Evolutionary conservation across 208 protist species (phyloP), one percentile per base, ranked within the genome.

Genomic region (Plasmodiophora brassicae): DNA sequence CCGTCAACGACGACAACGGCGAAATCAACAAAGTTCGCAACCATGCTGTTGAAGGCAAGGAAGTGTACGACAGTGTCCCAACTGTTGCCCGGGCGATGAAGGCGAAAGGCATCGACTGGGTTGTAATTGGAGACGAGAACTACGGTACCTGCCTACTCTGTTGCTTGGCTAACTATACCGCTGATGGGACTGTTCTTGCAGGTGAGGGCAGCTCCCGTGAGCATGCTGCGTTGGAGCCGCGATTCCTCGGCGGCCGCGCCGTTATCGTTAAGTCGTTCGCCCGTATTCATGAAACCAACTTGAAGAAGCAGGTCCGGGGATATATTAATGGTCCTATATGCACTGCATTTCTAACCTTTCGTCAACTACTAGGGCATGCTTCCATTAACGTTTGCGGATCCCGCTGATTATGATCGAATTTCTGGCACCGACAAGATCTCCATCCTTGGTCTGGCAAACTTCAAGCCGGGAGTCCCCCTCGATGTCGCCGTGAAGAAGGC

Each of bases 281-380:
- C 53, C 93, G 95, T 85, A 96, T 96, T 71, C 95, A 96, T 84
- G 95, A 96, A 88, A 95, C 94, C 36, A 96, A 96, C 65, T 86
- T 96, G 5, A 96, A 96, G 91, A 96, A 96, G 88, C 94, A 96
- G 88, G 94, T 41, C 28, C 35, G n/a, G 22, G 71, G n/a, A 84
- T 44, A 39, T 39, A 44, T 84, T 39, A 43, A 25, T 84, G 71
- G 22, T 28, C 14, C n/a, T 84, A 25, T 28, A 25, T 84, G 35
- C 35, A 14, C 83, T n/a, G 5, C 20, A 86, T 86, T 25, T 36
- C 14, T 41, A 53, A n/a, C 1, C 45, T 54, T 46, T 54, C 45
- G 28, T 41, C 83, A n/a, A 45, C 38, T 45, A 10, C 46, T 54
- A 54, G 46, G 87, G 95, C 46, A 91, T 96, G 54, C 84, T 96